Evolutionary conservation across 2,329 filamentous ascomycete species (phyloP).

Genomic region (Biscogniauxia marginata): DNA sequence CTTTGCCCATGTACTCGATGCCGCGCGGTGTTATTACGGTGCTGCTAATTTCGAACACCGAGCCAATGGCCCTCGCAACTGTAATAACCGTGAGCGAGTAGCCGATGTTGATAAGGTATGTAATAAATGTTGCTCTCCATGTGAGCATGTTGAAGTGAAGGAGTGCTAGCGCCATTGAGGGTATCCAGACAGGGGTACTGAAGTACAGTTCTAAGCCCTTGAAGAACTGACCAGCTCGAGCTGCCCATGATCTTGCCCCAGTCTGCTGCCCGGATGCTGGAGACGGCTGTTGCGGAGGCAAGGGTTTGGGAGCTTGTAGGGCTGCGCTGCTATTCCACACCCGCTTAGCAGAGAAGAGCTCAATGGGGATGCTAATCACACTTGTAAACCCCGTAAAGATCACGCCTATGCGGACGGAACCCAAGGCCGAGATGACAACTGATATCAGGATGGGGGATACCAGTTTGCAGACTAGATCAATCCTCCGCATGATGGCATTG

Average conservation of each 20-base stretch:
- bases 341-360: conserved; percentile 37
- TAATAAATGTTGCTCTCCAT: conserved; percentile 54
- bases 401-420: conserved; percentile 44
- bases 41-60: conserved; percentile 51
- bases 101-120: conserved; percentile 50
- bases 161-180: conserved; percentile 49
- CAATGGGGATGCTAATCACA: conserved; percentile 38
- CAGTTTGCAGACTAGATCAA: conserved; percentile 58
- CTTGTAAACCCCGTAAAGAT: conserved; percentile 46
- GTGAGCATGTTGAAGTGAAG: conserved; percentile 56
- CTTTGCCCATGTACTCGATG: conserved; percentile 40
- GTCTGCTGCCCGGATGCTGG: neutral
- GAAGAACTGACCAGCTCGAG: conserved; percentile 23
- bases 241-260: conserved; percentile 8
- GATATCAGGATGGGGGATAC: conserved; percentile 52
- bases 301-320: conserved; percentile 32
- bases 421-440: conserved; percentile 41
- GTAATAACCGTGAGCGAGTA: conserved; percentile 49
- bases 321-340: conserved; percentile 38
- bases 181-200: conserved; percentile 37
- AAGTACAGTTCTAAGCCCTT: conserved; percentile 38
- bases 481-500: conserved; percentile 55
- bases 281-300: conserved; percentile 3
- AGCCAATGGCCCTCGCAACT: conserved; percentile 44
- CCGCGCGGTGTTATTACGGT: conserved; percentile 51